Evolutionary conservation across 2,329 filamentous ascomycete species (phyloP), one percentile per base, ranked within the genome.

Genomic region (Dissoconium aciculare): DNA sequence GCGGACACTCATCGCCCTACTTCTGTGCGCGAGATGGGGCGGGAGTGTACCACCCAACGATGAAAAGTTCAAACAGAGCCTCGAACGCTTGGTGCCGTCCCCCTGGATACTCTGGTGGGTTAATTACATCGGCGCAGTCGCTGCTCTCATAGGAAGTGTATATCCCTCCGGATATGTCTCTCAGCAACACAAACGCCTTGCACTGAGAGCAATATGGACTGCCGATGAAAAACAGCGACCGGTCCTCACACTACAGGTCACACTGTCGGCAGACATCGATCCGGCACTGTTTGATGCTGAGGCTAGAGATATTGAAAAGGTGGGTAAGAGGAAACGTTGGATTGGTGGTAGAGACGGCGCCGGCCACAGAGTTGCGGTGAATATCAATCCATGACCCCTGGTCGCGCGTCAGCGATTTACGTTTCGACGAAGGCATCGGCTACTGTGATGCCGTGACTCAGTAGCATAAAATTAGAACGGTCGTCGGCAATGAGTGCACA

Each of bases 11-110:
- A 60, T 93, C 3, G 80, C 72, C 0, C 58, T 92, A 3, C 66
- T 77, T 1, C 62, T 81, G 1, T 83, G 74, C 42, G 73, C 78
- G 27, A 66, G 83, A 41, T 91, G 82, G 72, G 78, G 74, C 11
- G 73, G 71, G 2, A 66, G 69, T 25, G 60, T 79, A 2, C 64
- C 68, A 2, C 68, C 70, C 0, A 60, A 61, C 0, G 74, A 78
- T 41, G 47, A 62, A 5, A 50, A 58, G 3, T 72, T 75, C 42
- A 67, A 69, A 17, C 47, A 54, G 1, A 59, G 63, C 3, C 57
- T 80, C 17, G 55, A 64, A 23, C 53, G 57, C 19, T 57, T 78
- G 3, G 51, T 75, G 3, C 67, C 66, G 0, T 42, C 38, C 4
- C 50, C 58, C 0, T 62, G 66, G 39, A 60, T 67, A 34, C 58